Base-by-base conservation (phyloP, 108 stramenopile genomes). In the Fragilariopsis cylindrus region DNA sequence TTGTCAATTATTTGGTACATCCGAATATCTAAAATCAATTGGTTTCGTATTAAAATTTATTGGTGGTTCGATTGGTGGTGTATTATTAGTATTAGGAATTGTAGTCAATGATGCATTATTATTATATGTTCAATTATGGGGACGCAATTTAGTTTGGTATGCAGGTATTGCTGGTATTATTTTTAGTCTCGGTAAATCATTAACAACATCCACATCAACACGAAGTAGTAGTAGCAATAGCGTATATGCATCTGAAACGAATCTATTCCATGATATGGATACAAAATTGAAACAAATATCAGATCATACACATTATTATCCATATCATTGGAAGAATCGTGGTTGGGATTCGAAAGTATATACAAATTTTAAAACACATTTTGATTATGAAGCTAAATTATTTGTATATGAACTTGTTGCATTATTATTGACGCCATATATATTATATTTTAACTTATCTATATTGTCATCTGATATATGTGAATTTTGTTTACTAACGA, bases 111-210 rank as follows among this genome's bases (percentile, higher is more conserved):
- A 99, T 76, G 91, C 89, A 11, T 92, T 97, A 67, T 83, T 98
- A 6, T 76, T 98, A 18, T 94, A 99, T 74, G 92, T 98, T 19
- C 94, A 96, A 70, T 78, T 96, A 43, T 88, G 88, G 60, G 88
- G 96, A 40, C 89, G 93, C 74, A 98, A 99, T 81, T 72, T 99
- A 70, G 75, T 98, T 50, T 99, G 97, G 98, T 96, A 92, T 74
- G 88, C 86, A 7, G 93, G 93, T 12, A 82, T 93, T 7, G 73
- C 89, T 4, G 90, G 88, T 18, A 90, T 94, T 6, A 69, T 82
- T 19, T 98, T 90, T 79, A 96, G 96, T 44, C 72, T 85, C 15
- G 92, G 95, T 12, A 93, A 97, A 69, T 80, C 78, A 13, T 70
- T 95, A 71, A 49, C 91, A 7, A 90, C 92, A 0, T 78, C 90